Conservation (phyloP, 345 rosid species). For the Dipteronia dyeriana region DNA sequence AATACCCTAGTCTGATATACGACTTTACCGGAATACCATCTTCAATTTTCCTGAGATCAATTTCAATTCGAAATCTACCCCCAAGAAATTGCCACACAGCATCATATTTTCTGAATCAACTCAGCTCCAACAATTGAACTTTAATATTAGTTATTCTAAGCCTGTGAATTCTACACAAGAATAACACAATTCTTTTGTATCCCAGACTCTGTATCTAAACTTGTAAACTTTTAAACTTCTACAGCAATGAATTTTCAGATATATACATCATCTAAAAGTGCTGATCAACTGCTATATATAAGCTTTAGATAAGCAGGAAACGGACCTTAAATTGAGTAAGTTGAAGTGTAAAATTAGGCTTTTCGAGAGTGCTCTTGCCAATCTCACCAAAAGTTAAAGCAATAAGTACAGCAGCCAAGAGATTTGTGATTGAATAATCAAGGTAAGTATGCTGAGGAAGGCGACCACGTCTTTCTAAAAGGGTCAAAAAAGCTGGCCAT, state of each 20-base stretch:
- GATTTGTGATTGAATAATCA: conserved; percentile 75
- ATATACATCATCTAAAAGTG: not conserved
- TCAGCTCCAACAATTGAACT: not conserved
- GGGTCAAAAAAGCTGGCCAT: conserved; percentile 83
- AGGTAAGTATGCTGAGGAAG: conserved; percentile 93
- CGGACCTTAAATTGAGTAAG: conserved; percentile 53
- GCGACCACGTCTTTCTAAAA: conserved; percentile 78
- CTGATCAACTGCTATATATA: not conserved
- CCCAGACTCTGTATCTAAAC: not conserved
- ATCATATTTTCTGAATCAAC: not conserved
- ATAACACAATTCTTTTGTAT: not conserved
- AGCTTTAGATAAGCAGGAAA: not conserved
- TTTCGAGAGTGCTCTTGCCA: conserved; percentile 22
- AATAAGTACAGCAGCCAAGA: conserved; percentile 66
- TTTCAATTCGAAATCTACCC: not conserved
- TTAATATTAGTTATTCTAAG: not conserved
- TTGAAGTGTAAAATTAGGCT: conserved; percentile 61
- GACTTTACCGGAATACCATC: no score
- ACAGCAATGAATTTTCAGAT: not conserved
- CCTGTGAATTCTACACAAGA: not conserved
- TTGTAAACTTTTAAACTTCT: no score
- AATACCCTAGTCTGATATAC: no score
- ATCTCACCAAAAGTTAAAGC: conserved; percentile 73
- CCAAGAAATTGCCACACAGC: not conserved
- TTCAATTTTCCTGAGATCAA: not conserved